Evolutionary conservation across 768 basidiomycete genomes (phyloP).

Genomic region (Collybia nuda): DNA sequence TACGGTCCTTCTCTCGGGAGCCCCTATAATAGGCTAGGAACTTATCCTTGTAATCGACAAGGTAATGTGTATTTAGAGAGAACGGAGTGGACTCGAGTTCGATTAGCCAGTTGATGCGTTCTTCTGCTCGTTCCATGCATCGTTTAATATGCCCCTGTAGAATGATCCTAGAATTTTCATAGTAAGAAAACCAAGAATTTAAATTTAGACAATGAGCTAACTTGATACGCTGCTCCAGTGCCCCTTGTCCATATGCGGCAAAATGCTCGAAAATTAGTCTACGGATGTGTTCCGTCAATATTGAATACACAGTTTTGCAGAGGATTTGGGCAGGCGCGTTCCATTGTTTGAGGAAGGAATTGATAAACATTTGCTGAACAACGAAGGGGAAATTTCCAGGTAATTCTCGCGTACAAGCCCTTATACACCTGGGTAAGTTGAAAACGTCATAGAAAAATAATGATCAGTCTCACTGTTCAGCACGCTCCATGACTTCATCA

Average conservation of each 20-base stretch:
- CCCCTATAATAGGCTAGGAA: slow-evolving; percentile 51
- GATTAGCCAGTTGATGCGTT: slow-evolving; percentile 45
- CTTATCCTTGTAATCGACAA: slow-evolving; percentile 41
- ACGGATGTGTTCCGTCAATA: slow-evolving; percentile 38
- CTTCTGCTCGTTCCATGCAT: slow-evolving; percentile 36
- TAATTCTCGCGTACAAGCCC: slow-evolving; percentile 70
- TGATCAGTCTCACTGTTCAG: slow-evolving; percentile 39
- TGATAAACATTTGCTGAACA: slow-evolving; percentile 53
- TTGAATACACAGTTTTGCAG: slow-evolving; percentile 35
- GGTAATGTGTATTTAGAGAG: slow-evolving; percentile 51
- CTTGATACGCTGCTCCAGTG: slow-evolving; percentile 47
- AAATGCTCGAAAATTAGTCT: slow-evolving; percentile 51
- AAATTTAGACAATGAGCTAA: slow-evolving; percentile 9
- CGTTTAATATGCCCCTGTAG: slow-evolving; percentile 50
- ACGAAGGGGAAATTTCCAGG: slow-evolving; percentile 68
- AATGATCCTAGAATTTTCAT: slow-evolving; percentile 34
- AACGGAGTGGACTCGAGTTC: slow-evolving; percentile 42
- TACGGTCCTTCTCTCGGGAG: slow-evolving; percentile 30
- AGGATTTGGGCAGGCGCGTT: slow-evolving; percentile 42
- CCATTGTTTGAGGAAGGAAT: slow-evolving; percentile 47
- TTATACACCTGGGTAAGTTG: slow-evolving; percentile 20
- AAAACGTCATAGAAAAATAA: too few relatives aligned
- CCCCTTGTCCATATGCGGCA: slow-evolving; percentile 47
- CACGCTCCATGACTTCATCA: slow-evolving; percentile 47
- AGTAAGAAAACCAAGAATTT: not conserved